A percentile compares a stretch with the other conserved stretches of the same genome.
Conservation (phyloP, 2,329 filamentous ascomycete species). For the Ilyonectria robusta region DNA sequence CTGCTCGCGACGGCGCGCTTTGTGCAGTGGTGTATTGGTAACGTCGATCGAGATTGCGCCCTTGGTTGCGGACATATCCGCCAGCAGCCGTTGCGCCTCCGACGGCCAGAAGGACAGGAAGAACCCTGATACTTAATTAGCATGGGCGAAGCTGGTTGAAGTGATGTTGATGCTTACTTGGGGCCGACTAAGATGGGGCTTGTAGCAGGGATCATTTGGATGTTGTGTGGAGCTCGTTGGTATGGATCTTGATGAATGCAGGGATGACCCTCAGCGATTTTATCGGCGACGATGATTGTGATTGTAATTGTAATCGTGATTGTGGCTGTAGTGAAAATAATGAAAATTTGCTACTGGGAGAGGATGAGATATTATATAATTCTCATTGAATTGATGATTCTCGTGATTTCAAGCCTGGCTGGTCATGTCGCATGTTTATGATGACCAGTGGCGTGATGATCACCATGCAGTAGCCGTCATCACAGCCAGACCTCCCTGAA, state of each 20-base stretch:
- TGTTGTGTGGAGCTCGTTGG: slow-evolving; percentile 3
- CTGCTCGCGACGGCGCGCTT: slow-evolving; percentile 18
- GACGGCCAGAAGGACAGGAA: slow-evolving; percentile 41
- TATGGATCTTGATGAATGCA: neutral
- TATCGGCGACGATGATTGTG: slow-evolving; percentile 1
- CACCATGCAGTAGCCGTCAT: slow-evolving; percentile 17
- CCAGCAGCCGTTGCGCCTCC: slow-evolving; percentile 42
- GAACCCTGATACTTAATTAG: slow-evolving; percentile 32
- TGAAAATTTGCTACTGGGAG: neutral
- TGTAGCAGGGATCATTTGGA: slow-evolving; percentile 40
- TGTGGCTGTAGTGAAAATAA: slow-evolving; percentile 5
- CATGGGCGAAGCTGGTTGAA: rapidly evolving
- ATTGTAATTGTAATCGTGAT: neutral
- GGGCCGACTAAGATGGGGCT: slow-evolving; percentile 26
- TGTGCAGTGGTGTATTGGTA: slow-evolving; percentile 27
- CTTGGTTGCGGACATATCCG: slow-evolving; percentile 27
- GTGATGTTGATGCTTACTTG: slow-evolving; percentile 27
- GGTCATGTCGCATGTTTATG: slow-evolving; percentile 37
- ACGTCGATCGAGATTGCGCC: slow-evolving; percentile 12
- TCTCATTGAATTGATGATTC: neutral
- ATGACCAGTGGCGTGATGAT: slow-evolving; percentile 43
- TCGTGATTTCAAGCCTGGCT: slow-evolving; percentile 20
- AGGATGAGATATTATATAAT: slow-evolving; percentile 35
- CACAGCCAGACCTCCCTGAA: neutral
- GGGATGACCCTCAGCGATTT: neutral